phyloP scores from a whole-genome alignment of 257 asterid species.

The Solanum lignicaule region DNA sequence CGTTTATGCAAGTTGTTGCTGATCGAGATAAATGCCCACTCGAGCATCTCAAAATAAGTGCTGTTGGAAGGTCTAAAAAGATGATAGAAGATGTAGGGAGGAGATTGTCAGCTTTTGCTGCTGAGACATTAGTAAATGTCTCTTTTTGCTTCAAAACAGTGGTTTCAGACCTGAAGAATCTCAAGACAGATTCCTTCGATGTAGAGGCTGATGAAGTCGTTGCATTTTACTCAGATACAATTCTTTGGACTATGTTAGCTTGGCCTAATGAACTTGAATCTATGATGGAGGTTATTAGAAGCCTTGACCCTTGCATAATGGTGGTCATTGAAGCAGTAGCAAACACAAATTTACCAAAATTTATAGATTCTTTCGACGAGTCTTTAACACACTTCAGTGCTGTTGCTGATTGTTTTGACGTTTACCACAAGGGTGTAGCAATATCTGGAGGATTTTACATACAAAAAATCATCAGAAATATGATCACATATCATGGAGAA shows the following conservation, averaged over 20 bases:
- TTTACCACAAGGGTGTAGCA: slow-evolving; percentile 10
- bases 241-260: slow-evolving; percentile 8
- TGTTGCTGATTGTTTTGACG: slow-evolving; percentile 17
- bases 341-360: neutral
- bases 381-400: slow-evolving; percentile 9
- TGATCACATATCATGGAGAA: slow-evolving; percentile 4
- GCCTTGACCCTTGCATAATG: slow-evolving; percentile 21
- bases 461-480: neutral
- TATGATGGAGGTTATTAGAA: slow-evolving; percentile 7
- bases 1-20: slow-evolving; percentile 29
- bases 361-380: slow-evolving; percentile 17
- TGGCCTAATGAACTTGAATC: slow-evolving; percentile 11
- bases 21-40: slow-evolving; percentile 8
- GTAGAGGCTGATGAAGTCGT: slow-evolving; percentile 16
- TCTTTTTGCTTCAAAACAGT: slow-evolving; percentile 8
- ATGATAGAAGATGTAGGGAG: slow-evolving; percentile 22
- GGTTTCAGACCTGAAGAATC: slow-evolving; percentile 8
- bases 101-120: slow-evolving; percentile 19
- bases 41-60: slow-evolving; percentile 35
- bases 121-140: slow-evolving; percentile 4
- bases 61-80: slow-evolving; percentile 13
- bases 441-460: slow-evolving; percentile 10
- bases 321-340: slow-evolving; percentile 23
- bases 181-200: neutral
- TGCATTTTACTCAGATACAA: slow-evolving; percentile 15